phyloP scores from a whole-genome alignment of 2,329 filamentous ascomycete genomes.

The Fusarium protoensiforme region DNA sequence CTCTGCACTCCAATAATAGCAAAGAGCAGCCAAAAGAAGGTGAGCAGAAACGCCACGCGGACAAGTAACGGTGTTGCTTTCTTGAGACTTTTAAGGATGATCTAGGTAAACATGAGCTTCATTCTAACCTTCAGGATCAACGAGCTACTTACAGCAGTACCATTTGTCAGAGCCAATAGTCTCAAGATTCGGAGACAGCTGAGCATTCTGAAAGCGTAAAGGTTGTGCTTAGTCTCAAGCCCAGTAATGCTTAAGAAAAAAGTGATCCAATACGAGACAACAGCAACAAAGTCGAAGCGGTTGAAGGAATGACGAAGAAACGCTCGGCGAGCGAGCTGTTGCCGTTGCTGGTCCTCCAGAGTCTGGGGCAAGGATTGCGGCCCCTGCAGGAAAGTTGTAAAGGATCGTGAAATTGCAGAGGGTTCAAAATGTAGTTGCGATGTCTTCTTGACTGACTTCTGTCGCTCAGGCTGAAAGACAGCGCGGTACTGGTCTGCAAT shows the following conservation, averaged over 20 bases:
- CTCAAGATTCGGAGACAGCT: conserved; percentile 93
- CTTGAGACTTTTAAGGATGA: conserved; percentile 94
- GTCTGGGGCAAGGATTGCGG: conserved; percentile 68
- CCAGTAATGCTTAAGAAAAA: conserved; percentile 79
- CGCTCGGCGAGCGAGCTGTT: conserved; percentile 87
- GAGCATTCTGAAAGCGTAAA: conserved; percentile 96
- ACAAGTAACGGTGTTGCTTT: conserved; percentile 92
- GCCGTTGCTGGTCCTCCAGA: conserved; percentile 81
- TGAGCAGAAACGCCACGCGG: conserved; percentile 92
- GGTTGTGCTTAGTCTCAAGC: conserved; percentile 74
- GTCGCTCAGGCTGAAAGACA: conserved; percentile 84
- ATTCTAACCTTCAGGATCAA: background rate
- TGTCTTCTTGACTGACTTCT: conserved; percentile 70
- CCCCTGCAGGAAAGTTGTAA: conserved; percentile 81
- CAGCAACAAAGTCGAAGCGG: conserved; percentile 91
- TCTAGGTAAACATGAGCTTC: conserved; percentile 58
- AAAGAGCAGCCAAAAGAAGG: conserved; percentile 98
- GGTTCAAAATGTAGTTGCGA: conserved; percentile 61
- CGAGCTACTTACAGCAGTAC: conserved; percentile 77
- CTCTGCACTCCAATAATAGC: conserved; percentile 97
- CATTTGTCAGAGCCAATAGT: conserved; percentile 90
- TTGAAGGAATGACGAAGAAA: conserved; percentile 97
- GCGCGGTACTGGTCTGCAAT: conserved; percentile 80
- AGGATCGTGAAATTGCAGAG: conserved; percentile 78
- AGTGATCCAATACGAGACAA: conserved; percentile 94